These are phyloP conservation scores for Pelargonium nanum DNA, from an alignment of 345 rosid species.

Conservation along the genomic window DNA sequence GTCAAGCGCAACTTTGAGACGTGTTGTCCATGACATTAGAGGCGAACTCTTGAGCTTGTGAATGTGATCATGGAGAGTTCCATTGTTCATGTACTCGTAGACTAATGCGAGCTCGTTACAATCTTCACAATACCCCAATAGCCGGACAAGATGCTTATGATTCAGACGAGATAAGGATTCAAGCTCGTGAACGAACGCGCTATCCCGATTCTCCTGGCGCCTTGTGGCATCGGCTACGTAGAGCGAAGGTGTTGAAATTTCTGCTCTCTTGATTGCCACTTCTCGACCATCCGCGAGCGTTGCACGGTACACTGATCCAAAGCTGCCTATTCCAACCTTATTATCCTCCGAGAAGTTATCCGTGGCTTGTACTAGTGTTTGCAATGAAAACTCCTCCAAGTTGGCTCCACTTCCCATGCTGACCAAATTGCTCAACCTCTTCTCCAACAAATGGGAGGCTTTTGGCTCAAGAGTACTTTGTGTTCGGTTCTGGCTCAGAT, in stretches of 20 bases:
- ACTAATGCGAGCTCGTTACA: conserved; percentile 51
- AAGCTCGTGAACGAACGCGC: conserved; percentile 76
- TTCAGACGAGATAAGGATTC: conserved; percentile 79
- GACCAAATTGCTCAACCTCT: conserved; percentile 47
- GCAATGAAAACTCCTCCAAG: conserved; percentile 63
- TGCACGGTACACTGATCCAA: conserved; percentile 72
- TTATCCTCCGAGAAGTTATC: conserved; percentile 58
- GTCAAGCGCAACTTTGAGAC: conserved; percentile 36
- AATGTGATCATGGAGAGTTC: conserved; percentile 37
- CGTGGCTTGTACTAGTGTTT: conserved; percentile 71
- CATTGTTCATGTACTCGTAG: conserved; percentile 41
- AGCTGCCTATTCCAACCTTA: conserved; percentile 87
- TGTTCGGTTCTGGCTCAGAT: conserved; percentile 4
- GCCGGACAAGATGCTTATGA: conserved; percentile 81
- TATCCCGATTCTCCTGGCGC: conserved; percentile 83
- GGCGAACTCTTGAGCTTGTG: conserved; percentile 40
- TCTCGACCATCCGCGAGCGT: conserved; percentile 64
- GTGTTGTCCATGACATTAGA: conserved; percentile 53
- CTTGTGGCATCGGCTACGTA: conserved; percentile 48
- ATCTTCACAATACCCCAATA: conserved; percentile 82
- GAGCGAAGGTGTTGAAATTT: too few species aligned
- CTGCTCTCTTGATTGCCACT: conserved; percentile 88
- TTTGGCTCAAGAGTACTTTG: conserved; percentile 3
- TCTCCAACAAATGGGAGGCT: conserved; percentile 24
- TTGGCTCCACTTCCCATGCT: conserved; percentile 52